A percentile compares a stretch with the other conserved stretches of the same genome.
Conservation (phyloP, 2,329 filamentous ascomycete species). For the Colletotrichum cuscutae region DNA sequence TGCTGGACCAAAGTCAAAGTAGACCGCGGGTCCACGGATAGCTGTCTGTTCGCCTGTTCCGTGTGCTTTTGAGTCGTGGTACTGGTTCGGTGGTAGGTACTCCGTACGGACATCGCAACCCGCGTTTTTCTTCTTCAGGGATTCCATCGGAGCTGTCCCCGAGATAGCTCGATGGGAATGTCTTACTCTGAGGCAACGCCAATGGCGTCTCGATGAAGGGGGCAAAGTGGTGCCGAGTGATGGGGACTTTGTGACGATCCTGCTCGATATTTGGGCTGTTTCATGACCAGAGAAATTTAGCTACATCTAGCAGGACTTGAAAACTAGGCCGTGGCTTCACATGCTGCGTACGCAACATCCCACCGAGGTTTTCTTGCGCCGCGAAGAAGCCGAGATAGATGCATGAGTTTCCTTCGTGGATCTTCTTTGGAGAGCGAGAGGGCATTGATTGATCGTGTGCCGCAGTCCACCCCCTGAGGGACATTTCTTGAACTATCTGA, state of each 20-base stretch:
- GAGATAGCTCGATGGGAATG: no score
- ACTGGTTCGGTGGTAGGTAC: neutral
- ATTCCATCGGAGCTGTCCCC: neutral
- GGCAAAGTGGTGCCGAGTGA: neutral
- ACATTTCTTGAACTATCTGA: neutral
- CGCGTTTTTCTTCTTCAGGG: neutral
- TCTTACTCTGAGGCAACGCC: no score
- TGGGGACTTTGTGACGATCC: neutral
- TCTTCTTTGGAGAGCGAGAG: neutral
- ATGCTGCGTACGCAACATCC: neutral
- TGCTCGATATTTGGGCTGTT: neutral
- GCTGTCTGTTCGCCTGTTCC: neutral
- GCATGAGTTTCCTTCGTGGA: neutral
- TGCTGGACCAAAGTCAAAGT: slow-evolving; percentile 1
- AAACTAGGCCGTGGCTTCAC: neutral
- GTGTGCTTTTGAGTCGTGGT: neutral
- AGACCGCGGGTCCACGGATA: neutral
- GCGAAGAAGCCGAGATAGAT: neutral
- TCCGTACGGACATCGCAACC: neutral
- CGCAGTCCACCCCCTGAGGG: neutral
- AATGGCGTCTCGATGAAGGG: no score
- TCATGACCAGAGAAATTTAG: neutral
- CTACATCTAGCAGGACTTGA: neutral
- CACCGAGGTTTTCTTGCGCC: neutral
- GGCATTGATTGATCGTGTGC: neutral